phyloP scores from a whole-genome alignment of 768 basidiomycete genomes.

The Auriscalpium orientale region DNA sequence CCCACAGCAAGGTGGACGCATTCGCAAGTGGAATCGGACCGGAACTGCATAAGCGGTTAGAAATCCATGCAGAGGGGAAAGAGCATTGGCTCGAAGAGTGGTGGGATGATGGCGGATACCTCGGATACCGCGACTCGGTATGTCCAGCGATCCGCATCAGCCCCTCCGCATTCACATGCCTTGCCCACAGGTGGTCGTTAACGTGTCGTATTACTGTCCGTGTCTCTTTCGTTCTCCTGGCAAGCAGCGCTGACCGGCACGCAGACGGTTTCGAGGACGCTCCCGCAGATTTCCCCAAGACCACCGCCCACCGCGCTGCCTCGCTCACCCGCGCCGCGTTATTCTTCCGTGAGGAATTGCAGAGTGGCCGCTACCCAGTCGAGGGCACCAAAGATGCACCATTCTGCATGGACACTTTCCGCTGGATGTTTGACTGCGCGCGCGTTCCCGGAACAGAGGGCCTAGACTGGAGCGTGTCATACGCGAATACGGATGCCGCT shows the following conservation, averaged over 20 bases:
- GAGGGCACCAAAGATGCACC: slow-evolving; percentile 63
- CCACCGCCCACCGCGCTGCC: slow-evolving; percentile 61
- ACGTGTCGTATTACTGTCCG: slow-evolving; percentile 91
- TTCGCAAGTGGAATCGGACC: slow-evolving; percentile 40
- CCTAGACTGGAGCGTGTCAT: slow-evolving; percentile 69
- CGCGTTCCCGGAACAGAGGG: slow-evolving; percentile 70
- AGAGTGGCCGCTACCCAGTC: slow-evolving; percentile 55
- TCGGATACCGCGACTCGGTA: slow-evolving; percentile 82
- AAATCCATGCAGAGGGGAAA: slow-evolving; percentile 42
- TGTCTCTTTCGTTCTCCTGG: background rate
- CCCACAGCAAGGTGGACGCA: slow-evolving; percentile 56
- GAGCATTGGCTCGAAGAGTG: slow-evolving; percentile 87
- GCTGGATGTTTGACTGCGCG: slow-evolving; percentile 92
- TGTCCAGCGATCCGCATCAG: slow-evolving; percentile 16
- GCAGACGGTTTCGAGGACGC: slow-evolving; percentile 72
- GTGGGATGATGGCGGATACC: slow-evolving; percentile 87
- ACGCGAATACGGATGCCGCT: slow-evolving; percentile 47
- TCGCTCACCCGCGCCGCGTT: slow-evolving; percentile 62
- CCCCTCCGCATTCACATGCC: slow-evolving; percentile 1
- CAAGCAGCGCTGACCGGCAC: background rate
- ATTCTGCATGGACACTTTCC: slow-evolving; percentile 82
- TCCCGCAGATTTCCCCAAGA: slow-evolving; percentile 52
- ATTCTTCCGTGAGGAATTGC: slow-evolving; percentile 64
- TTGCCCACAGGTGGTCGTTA: slow-evolving; percentile 58
- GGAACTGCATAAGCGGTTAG: slow-evolving; percentile 58